Evolutionary conservation across 768 basidiomycete genomes (phyloP).

Genomic region (Clitopilus passeckerianus): DNA sequence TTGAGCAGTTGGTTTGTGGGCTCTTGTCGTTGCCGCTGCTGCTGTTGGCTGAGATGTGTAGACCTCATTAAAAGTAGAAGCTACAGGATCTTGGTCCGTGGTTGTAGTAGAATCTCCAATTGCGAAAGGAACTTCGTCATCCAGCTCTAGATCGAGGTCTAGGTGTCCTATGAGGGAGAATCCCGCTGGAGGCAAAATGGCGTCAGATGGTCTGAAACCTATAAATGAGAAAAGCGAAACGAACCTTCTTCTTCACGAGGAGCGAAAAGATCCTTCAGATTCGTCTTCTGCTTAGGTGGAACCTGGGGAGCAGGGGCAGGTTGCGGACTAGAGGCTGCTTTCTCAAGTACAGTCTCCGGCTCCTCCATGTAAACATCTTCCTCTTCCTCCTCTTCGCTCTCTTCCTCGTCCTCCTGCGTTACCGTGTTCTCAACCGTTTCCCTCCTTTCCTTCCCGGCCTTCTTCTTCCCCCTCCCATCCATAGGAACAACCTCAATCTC

Average conservation of each 20-base stretch:
- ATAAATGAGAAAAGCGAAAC: not conserved
- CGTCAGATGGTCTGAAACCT: not conserved
- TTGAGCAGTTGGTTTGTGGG: constrained; percentile 6
- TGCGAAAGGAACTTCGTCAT: constrained; percentile 41
- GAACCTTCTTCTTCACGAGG: constrained; percentile 62
- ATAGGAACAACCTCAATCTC: constrained; percentile 30
- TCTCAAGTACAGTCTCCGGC: constrained; percentile 4
- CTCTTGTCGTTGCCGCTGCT: not conserved
- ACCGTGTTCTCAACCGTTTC: not conserved
- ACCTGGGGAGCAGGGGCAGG: constrained; percentile 3
- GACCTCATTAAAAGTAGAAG: not conserved
- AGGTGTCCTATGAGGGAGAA: constrained; percentile 78
- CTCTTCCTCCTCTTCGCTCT: not conserved
- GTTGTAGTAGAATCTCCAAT: not conserved
- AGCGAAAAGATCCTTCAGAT: constrained; percentile 71
- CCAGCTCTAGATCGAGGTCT: constrained; percentile 68
- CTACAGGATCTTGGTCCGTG: not conserved
- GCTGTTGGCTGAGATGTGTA: constrained; percentile 3
- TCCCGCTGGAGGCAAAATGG: constrained; percentile 31
- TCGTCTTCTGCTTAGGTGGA: constrained; percentile 15
- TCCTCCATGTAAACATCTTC: constrained; percentile 11
- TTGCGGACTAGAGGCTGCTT: constrained; percentile 2
- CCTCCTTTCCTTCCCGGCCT: not conserved
- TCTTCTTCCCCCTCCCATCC: constrained; percentile 8
- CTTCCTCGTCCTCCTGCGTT: not conserved